Conservation (phyloP, 2,329 filamentous ascomycete species). For the Verticillium nonalfalfae region DNA sequence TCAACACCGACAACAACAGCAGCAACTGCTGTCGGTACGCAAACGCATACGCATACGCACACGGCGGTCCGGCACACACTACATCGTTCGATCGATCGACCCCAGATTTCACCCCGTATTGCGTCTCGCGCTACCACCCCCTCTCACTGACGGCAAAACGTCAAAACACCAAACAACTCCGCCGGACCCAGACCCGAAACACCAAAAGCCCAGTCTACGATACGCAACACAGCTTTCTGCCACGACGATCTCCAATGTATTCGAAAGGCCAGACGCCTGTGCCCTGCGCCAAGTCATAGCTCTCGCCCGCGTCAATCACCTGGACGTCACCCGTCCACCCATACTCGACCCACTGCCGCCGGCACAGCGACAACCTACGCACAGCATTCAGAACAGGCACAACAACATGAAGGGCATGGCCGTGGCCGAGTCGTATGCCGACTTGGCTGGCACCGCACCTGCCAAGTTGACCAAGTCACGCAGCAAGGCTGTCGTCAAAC, state of each 20-base stretch:
- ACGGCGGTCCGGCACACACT: not conserved
- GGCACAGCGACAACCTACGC: not conserved
- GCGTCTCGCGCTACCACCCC: not conserved
- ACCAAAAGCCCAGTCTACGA: not conserved
- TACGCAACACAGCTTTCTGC: not conserved
- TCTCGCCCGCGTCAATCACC: not conserved
- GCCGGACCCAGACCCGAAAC: not conserved
- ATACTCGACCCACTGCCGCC: not conserved
- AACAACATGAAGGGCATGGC: not conserved
- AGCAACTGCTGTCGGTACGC: not conserved
- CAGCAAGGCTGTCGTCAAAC: slow-evolving; percentile 47
- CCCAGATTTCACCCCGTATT: not conserved
- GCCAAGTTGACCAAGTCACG: slow-evolving; percentile 39
- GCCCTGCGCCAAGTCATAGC: not conserved
- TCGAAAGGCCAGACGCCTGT: not conserved
- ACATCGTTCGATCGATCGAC: not conserved
- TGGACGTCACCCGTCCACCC: not conserved
- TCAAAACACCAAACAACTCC: not conserved
- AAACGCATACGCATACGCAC: too few relatives aligned
- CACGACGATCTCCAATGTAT: not conserved
- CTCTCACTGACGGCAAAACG: not conserved
- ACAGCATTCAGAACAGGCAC: too few relatives aligned
- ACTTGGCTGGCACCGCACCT: slow-evolving; percentile 20
- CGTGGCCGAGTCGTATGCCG: slow-evolving; percentile 28
- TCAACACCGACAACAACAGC: not conserved